Evolutionary conservation across 805 yeast genomes (phyloP).

Genomic region (Maudiozyma serrabonitensis): DNA sequence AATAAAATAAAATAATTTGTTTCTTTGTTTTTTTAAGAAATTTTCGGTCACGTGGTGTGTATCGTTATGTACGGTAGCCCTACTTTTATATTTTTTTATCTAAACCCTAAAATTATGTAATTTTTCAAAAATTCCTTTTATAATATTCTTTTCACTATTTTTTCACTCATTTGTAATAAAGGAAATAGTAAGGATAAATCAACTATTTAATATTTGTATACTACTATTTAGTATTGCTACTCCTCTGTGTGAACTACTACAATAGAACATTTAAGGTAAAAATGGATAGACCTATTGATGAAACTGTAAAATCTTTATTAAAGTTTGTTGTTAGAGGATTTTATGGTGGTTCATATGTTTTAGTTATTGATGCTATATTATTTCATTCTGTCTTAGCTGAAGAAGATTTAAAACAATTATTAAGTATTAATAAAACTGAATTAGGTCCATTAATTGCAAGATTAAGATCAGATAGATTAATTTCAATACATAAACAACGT

Average conservation of each 20-base stretch:
- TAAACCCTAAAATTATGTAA: too few species aligned
- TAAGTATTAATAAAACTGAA: conserved; percentile 81
- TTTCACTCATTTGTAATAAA: too few species aligned
- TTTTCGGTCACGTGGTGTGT: neutral
- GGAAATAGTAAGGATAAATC: too few species aligned
- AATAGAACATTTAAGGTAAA: too few species aligned
- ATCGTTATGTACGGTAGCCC: neutral
- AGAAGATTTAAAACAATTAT: conserved; percentile 73
- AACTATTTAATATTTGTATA: too few species aligned
- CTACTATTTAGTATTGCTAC: too few species aligned
- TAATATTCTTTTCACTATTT: too few species aligned
- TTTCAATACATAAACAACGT: conserved; percentile 62
- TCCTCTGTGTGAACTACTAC: too few species aligned
- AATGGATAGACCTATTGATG: conserved; percentile 33
- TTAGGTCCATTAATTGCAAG: conserved; percentile 72
- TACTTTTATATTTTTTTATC: too few species aligned
- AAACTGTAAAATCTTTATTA: conserved; percentile 39
- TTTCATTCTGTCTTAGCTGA: conserved; percentile 86
- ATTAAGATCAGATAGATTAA: conserved; percentile 72
- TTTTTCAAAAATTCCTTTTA: too few species aligned
- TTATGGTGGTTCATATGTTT: conserved; percentile 72
- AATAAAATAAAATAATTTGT: too few species aligned
- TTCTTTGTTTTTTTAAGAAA: too few species aligned
- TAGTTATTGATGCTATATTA: conserved; percentile 77
- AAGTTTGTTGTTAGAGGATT: conserved; percentile 80